Evolutionary conservation across 2,329 filamentous ascomycete species (phyloP).

Genomic region (Dactylellina leptospora): DNA sequence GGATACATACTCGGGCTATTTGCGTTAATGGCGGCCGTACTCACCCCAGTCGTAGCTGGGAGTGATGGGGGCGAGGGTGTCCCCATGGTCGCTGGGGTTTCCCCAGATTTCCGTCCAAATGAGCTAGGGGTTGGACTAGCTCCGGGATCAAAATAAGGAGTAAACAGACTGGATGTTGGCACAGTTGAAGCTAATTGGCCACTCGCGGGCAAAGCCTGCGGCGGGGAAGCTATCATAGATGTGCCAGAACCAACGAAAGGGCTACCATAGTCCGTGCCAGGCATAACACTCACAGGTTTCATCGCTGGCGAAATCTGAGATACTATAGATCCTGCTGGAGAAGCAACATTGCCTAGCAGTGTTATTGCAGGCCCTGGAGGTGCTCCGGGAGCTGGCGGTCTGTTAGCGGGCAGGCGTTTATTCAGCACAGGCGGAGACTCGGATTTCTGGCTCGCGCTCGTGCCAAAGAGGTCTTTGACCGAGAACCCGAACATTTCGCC

Average conservation of each 20-base stretch:
- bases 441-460: constrained; percentile 30
- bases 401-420: constrained; percentile 12
- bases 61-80: constrained; percentile 56
- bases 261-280: constrained; percentile 31
- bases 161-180: constrained; percentile 37
- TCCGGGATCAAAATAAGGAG: constrained; percentile 48
- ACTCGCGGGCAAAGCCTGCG: constrained; percentile 13
- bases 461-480: constrained; percentile 40
- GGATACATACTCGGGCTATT: constrained; percentile 53
- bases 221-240: constrained; percentile 23
- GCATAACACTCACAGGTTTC: constrained; percentile 1
- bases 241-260: constrained; percentile 10
- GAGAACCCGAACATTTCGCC: constrained; percentile 56
- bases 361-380: constrained; percentile 14
- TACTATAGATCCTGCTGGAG: constrained; percentile 7
- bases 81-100: constrained; percentile 6
- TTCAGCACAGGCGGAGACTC: constrained; percentile 22
- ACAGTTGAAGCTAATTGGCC: constrained; percentile 5
- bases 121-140: constrained; percentile 26
- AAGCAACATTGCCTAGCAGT: not conserved
- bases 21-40: constrained; percentile 8
- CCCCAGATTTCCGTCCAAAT: constrained; percentile 13
- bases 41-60: constrained; percentile 29
- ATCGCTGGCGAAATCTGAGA: constrained; percentile 13
- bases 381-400: constrained; percentile 5